phyloP scores from a whole-genome alignment of 345 rosid species.

The Psidium friedrichsthalianum region DNA sequence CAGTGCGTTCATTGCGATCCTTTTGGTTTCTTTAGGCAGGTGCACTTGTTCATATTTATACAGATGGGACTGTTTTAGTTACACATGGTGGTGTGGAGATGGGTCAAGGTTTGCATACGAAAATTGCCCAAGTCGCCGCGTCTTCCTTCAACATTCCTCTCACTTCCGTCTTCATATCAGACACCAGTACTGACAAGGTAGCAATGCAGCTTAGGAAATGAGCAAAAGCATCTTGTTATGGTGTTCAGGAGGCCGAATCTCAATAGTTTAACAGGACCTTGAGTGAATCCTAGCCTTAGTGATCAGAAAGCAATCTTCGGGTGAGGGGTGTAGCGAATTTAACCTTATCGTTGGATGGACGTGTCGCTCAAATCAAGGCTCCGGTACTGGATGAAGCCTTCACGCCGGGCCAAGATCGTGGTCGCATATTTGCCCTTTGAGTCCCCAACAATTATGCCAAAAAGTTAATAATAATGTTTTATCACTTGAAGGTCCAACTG shows the following conservation, averaged over 20 bases:
- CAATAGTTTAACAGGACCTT: too few relatives aligned
- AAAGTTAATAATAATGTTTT: too few relatives aligned
- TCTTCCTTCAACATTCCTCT: constrained; percentile 80
- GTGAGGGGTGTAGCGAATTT: too few relatives aligned
- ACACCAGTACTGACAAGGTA: constrained; percentile 98
- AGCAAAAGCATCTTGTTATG: neutral
- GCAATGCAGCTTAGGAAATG: neutral
- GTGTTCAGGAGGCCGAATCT: neutral
- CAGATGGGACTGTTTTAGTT: constrained; percentile 93
- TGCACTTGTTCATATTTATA: constrained; percentile 91
- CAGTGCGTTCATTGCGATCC: neutral
- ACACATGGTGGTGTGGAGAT: constrained; percentile 97
- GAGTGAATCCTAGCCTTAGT: too few relatives aligned
- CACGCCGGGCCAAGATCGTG: too few relatives aligned
- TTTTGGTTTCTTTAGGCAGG: constrained; percentile 55
- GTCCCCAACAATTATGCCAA: too few relatives aligned
- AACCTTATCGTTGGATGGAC: too few relatives aligned
- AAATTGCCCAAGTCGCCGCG: constrained; percentile 91
- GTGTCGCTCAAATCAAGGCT: too few relatives aligned
- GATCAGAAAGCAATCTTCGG: too few relatives aligned
- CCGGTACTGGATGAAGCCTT: too few relatives aligned
- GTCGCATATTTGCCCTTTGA: too few relatives aligned
- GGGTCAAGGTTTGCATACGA: constrained; percentile 99
- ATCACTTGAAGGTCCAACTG: too few relatives aligned
- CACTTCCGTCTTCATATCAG: constrained; percentile 77